Evolutionary conservation across 139 green algal species (phyloP), one percentile per base, ranked within the genome.

Genomic region (Coelastrella sp.): DNA sequence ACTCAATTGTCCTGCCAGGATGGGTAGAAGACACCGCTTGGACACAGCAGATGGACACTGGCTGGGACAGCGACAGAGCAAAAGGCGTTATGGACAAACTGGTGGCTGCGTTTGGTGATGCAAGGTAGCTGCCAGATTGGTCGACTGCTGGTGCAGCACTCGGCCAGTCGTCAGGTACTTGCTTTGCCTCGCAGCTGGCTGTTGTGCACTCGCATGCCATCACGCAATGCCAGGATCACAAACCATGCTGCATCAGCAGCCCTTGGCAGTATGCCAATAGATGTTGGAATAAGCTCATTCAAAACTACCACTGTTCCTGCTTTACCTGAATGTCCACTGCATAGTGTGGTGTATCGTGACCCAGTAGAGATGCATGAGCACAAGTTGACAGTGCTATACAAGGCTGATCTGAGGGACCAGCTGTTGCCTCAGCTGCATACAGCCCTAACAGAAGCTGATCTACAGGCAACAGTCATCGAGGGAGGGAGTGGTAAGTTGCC

Each of bases 381-480:
- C 75, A 82, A 82, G 37, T 35, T 82, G 35, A 82, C 75, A 25
- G 51, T 69, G 6, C 5, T 82, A 23, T 82, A 82, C 75, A 27
- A 37, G 5, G 17, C 19, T 17, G 34, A 35, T 19, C 75, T 82
- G 51, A 25, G 41, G 34, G 25, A 69, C 25, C 35, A 59, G 51
- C 51, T 82, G 53, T 35, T 82, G 75, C 34, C 75, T 8, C 32
- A 34, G 35, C 37, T 82, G 23, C 75, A 40, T 11, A 5, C 11
- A 9, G 17, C 4, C 5, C 53, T 82, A n/a, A 21, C 50, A 38
- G 21, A 38, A n/a, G 51, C 21, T 23, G 72, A 30, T 19, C 5
- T 80, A 34, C 17, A 50, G 2, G 48, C 51, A 19, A 82, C 75
- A 0, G 37, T 72, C 21, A 59, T 82, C 37, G 53, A 82, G 21